Conservation (phyloP, 1,284 basidiomycete species). For the Mycosarcoma maydis region DNA sequence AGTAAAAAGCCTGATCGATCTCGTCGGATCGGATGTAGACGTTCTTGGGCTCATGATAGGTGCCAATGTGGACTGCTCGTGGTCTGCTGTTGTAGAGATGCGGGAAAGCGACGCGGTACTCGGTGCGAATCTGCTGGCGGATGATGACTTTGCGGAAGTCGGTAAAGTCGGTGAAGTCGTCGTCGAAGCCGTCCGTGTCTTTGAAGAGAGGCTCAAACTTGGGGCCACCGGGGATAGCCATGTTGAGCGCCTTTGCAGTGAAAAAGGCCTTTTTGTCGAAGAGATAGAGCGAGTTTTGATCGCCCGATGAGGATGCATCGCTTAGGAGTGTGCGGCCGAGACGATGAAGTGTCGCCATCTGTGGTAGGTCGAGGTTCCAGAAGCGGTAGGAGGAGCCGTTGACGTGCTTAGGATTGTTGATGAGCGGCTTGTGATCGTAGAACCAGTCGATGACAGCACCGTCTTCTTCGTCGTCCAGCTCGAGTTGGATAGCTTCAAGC, state of each 20-base stretch:
- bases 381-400: constrained; percentile 93
- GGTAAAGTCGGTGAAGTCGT: constrained; percentile 99
- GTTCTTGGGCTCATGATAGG: constrained; percentile 94
- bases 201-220: constrained; percentile 78
- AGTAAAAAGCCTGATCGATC: constrained; percentile 99
- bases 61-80: constrained; percentile 88
- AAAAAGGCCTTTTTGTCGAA: constrained; percentile 99
- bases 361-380: constrained; percentile 89
- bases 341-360: constrained; percentile 97
- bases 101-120: constrained; percentile 99
- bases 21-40: constrained; percentile 99
- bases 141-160: constrained; percentile 99
- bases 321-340: constrained; percentile 91
- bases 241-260: constrained; percentile 92
- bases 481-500: constrained; percentile 95
- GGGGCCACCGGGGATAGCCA: constrained; percentile 97
- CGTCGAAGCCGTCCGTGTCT: constrained; percentile 96
- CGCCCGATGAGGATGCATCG: constrained; percentile 84
- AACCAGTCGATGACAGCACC: constrained; percentile 97
- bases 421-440: constrained; percentile 93
- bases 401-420: constrained; percentile 79
- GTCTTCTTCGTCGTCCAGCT: constrained; percentile 94
- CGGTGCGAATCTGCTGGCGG: constrained; percentile 96
- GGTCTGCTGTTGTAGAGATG: constrained; percentile 99
- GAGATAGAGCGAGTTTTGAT: constrained; percentile 80